Evolutionary conservation across 768 basidiomycete species (phyloP).

Genomic region (Pulveroboletus sp.): DNA sequence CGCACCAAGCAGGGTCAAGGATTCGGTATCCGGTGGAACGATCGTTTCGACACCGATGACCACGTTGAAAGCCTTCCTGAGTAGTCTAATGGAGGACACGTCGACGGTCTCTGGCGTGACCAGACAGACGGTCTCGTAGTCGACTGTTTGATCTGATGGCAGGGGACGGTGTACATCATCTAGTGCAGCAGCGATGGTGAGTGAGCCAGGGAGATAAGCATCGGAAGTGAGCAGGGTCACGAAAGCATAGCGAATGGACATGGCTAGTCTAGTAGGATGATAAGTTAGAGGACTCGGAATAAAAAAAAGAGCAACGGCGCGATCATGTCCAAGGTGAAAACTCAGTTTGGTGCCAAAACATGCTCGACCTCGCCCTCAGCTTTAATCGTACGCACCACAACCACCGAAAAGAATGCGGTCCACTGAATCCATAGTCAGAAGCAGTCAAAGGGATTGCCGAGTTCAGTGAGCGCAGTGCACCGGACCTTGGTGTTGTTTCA

Average conservation of each 20-base stretch:
- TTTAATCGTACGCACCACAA: constrained; percentile 35
- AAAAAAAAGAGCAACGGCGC: neutral
- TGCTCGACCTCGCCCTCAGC: constrained; percentile 31
- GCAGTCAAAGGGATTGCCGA: constrained; percentile 63
- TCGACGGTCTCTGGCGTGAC: constrained; percentile 94
- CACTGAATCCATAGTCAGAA: constrained; percentile 40
- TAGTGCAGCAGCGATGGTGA: constrained; percentile 82
- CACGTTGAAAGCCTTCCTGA: constrained; percentile 76
- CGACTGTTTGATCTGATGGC: constrained; percentile 44
- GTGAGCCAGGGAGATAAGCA: constrained; percentile 89
- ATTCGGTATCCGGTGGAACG: constrained; percentile 59
- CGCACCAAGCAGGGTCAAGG: constrained; percentile 80
- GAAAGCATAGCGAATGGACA: constrained; percentile 75
- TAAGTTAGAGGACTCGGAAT: constrained; percentile 25
- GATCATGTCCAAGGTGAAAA: neutral
- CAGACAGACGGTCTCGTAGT: constrained; percentile 78
- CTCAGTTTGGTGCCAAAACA: constrained; percentile 1
- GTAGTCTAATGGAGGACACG: constrained; percentile 72
- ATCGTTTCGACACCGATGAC: constrained; percentile 94
- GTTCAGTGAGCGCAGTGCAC: constrained; percentile 52
- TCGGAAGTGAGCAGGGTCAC: constrained; percentile 92
- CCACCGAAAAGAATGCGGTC: neutral
- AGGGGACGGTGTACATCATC: constrained; percentile 59
- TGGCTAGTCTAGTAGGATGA: constrained; percentile 30
- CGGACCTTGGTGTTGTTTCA: neutral